Base-by-base conservation (phyloP, 164 flowering plant genomes). In the Kingdonia uniflora region DNA sequence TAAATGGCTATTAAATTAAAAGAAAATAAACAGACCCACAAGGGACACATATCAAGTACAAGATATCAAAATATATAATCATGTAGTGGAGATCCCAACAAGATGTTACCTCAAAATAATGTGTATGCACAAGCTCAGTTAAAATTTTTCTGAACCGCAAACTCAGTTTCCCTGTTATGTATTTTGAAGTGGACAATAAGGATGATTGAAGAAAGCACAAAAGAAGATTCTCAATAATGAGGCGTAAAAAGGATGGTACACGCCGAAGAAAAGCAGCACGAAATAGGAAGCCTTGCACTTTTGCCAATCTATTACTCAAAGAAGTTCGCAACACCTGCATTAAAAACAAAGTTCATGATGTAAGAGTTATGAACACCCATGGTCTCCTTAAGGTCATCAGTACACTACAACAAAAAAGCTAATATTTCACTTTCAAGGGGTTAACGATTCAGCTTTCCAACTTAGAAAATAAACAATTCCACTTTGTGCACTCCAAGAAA, bases 231-330 rank as follows among this genome's bases (percentile, higher is more conserved):
- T 94, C 99, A 50, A 82, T 61, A 39, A 94, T 89, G 61, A 94
- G 71, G 51, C 84, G 89, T 25, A 85, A 52, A 68, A 94, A 94
- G 23, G 80, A 51, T 52, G 99, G 96, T 12, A 80, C 79, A 44
- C 94, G 99, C 23, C 87, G 79, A 47, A 94, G 95, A 75, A 94
- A 94, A 59, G 96, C 99, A 47, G 97, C 86, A 49, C 97, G 96
- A 59, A 94, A 94, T 52, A 94, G 66, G 64, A 94, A 85, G 23
- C 99, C 99, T 70, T 94, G 99, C 54, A 94, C 99, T 82, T 85
- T 94, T 19, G 99, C 99, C 57, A 94, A 65, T 70, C 97, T 78
- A 70, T 94, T 94, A 78, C 99, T 84, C 67, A 85, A 65, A 64
- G 88, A 77, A 57, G 99, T 80, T 62, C 97, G 81, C 53, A 84